These are phyloP conservation scores for Daedaleopsis sinensis DNA, from an alignment of 768 basidiomycete species.

Conservation along the genomic window DNA sequence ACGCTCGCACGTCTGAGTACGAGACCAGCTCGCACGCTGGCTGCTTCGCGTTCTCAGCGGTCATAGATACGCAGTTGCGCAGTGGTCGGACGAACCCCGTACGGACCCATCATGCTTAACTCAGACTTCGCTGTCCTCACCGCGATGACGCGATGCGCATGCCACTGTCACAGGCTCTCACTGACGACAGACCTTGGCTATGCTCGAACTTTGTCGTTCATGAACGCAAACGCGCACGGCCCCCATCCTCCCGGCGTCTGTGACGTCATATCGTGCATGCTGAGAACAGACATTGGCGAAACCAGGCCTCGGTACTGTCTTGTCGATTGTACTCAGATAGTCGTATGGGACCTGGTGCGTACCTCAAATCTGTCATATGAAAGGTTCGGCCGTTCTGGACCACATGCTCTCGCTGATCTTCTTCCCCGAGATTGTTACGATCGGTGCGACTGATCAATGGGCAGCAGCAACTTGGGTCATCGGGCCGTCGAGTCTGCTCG, in stretches of 20 bases:
- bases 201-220: background rate
- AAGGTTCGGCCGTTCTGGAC: background rate
- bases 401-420: constrained; percentile 4
- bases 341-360: background rate
- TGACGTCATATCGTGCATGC: background rate
- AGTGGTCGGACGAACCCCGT: background rate
- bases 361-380: background rate
- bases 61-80: background rate
- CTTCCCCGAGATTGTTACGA: constrained; percentile 4
- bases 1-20: no score
- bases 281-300: background rate
- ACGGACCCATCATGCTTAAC: background rate
- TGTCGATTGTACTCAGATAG: background rate
- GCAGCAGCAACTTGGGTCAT: background rate
- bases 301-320: background rate
- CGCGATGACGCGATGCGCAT: background rate
- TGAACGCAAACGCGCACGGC: background rate
- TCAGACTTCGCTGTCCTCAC: background rate
- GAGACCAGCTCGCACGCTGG: background rate
- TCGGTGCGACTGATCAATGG: constrained; percentile 4
- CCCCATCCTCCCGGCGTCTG: background rate
- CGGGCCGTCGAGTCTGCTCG: background rate
- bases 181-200: background rate
- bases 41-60: background rate
- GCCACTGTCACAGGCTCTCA: background rate